These are phyloP conservation scores for Peniophora sp. DNA, from an alignment of 1,284 basidiomycete genomes.

Conservation along the genomic window DNA sequence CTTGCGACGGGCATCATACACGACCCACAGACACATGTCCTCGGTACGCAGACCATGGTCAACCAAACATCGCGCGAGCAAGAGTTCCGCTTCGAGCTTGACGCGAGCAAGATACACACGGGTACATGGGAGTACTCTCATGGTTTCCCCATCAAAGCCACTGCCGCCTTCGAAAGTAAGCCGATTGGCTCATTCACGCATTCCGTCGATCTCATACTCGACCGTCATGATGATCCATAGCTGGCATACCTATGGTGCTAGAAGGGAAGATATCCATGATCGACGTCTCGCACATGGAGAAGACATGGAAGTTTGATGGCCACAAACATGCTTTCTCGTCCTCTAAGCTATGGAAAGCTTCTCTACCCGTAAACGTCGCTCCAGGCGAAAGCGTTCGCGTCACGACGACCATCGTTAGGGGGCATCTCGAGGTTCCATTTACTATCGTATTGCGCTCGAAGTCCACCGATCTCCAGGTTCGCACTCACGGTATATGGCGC, in stretches of 20 bases:
- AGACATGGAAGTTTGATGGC: slow-evolving; percentile 3
- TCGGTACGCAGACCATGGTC: slow-evolving; percentile 2
- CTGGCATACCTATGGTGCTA: slow-evolving; percentile 2
- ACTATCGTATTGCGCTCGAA: slow-evolving; percentile 3
- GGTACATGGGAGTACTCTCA: slow-evolving; percentile 1
- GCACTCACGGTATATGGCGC: slow-evolving; percentile 6
- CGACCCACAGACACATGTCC: neutral
- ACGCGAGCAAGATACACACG: slow-evolving; percentile 3
- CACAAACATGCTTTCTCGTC: neutral
- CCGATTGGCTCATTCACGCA: no score
- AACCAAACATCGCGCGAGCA: no score
- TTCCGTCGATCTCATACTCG: no score
- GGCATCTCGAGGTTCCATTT: slow-evolving; percentile 5
- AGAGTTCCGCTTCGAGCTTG: slow-evolving; percentile 1
- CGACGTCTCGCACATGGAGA: neutral
- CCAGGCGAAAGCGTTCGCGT: slow-evolving; percentile 3
- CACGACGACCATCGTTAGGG: slow-evolving; percentile 1
- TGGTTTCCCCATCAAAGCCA: neutral
- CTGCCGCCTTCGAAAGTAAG: neutral
- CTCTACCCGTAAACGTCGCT: neutral
- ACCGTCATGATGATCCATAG: no score
- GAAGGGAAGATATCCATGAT: neutral
- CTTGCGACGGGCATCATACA: neutral
- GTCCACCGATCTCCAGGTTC: slow-evolving; percentile 1
- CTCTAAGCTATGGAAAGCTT: neutral